A percentile compares a stretch with the other conserved stretches of the same genome.
phyloP scores from a whole-genome alignment of 495 filamentous ascomycete species.

The Darksidea phi region DNA sequence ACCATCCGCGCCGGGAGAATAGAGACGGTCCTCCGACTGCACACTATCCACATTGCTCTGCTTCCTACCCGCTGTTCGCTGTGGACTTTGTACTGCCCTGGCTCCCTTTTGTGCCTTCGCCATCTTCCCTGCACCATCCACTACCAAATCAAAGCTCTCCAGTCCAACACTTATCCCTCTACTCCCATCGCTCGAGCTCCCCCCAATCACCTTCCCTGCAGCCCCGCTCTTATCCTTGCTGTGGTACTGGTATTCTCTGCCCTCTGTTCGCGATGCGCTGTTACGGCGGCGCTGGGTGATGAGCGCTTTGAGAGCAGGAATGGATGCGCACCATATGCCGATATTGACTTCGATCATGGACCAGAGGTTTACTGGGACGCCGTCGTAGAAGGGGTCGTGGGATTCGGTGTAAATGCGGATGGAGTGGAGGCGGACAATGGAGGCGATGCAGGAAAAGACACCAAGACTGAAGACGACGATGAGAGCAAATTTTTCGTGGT shows the following conservation, averaged over 20 bases:
- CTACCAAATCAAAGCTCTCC: not conserved
- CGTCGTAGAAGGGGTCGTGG: constrained; percentile 40
- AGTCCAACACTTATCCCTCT: not conserved
- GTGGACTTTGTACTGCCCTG: no score
- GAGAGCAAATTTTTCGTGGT: constrained; percentile 49
- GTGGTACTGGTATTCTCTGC: constrained; percentile 22
- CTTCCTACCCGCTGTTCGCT: no score
- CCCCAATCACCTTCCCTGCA: not conserved
- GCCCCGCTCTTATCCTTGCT: constrained; percentile 24
- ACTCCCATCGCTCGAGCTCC: constrained; percentile 7
- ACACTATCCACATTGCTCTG: no score
- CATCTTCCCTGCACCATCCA: no score
- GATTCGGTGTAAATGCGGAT: constrained; percentile 39
- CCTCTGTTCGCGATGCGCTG: not conserved
- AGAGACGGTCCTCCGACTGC: no score
- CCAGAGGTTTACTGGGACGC: constrained; percentile 50
- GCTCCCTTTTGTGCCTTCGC: no score
- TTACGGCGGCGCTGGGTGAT: constrained; percentile 45
- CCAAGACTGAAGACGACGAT: constrained; percentile 53
- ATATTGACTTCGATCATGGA: constrained; percentile 50
- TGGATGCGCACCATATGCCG: constrained; percentile 50
- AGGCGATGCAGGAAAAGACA: constrained; percentile 45
- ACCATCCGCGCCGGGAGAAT: no score
- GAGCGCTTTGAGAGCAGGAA: constrained; percentile 42
- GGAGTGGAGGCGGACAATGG: constrained; percentile 50